Conservation (phyloP, 2,329 filamentous ascomycete species). For the Trichoderma endophyticum region DNA sequence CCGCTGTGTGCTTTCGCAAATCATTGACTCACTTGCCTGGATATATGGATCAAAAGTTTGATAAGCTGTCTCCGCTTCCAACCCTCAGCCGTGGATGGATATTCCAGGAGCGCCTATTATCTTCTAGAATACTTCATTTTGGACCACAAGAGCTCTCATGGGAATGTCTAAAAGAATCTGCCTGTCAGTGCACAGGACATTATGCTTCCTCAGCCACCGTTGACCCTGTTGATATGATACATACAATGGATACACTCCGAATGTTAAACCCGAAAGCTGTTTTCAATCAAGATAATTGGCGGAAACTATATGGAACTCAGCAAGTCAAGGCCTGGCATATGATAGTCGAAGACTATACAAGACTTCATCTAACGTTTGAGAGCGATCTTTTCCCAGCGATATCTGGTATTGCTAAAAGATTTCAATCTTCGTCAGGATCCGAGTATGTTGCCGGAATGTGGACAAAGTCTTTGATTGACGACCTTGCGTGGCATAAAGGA, state of each 20-base stretch:
- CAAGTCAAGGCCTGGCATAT: conserved; percentile 18
- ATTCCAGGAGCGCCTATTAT: conserved; percentile 19
- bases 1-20: conserved; percentile 16
- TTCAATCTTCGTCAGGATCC: neutral
- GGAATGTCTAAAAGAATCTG: conserved; percentile 18
- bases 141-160: conserved; percentile 20
- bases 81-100: conserved; percentile 21
- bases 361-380: conserved; percentile 18
- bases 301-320: neutral
- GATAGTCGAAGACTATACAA: conserved; percentile 19
- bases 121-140: conserved; percentile 19
- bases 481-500: conserved; percentile 20
- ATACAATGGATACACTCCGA: neutral
- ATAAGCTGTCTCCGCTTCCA: neutral
- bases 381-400: conserved; percentile 22
- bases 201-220: neutral
- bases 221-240: neutral
- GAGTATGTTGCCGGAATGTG: conserved; percentile 21
- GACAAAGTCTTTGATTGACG: conserved; percentile 9
- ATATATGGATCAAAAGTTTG: conserved; percentile 16
- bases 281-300: conserved; percentile 4
- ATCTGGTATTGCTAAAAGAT: conserved; percentile 20
- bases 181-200: conserved; percentile 17
- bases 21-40: conserved; percentile 15
- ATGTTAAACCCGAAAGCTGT: neutral